Evolutionary conservation across 306 rosid species (phyloP).

Genomic region (Quercus dentata): DNA sequence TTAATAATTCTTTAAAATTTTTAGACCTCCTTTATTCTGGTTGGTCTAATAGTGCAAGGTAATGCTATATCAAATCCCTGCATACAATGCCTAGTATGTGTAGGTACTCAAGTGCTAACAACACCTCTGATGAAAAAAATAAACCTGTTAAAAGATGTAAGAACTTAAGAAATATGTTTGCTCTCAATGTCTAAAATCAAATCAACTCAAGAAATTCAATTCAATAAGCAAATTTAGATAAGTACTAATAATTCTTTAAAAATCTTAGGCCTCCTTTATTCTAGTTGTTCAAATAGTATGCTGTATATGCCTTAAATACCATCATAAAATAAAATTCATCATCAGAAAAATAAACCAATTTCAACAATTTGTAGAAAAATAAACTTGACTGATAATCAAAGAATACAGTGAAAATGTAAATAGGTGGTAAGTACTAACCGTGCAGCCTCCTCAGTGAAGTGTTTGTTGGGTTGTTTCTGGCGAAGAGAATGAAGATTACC

Average conservation of each 20-base stretch:
- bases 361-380: too few species aligned
- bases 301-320: too few species aligned
- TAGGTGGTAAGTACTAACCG: slow-evolving; percentile 40
- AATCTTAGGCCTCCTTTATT: too few species aligned
- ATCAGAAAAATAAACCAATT: too few species aligned
- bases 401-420: not conserved
- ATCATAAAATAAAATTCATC: too few species aligned
- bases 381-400: not conserved
- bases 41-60: too few species aligned
- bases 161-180: slow-evolving; percentile 2
- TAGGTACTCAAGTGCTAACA: slow-evolving; percentile 85
- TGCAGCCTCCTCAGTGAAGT: slow-evolving; percentile 88
- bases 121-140: slow-evolving; percentile 62
- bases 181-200: not conserved
- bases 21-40: too few species aligned
- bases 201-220: not conserved
- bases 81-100: slow-evolving; percentile 93
- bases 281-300: too few species aligned
- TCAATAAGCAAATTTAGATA: not conserved
- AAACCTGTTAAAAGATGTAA: slow-evolving; percentile 48
- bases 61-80: slow-evolving; percentile 52
- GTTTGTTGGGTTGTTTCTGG: slow-evolving; percentile 86
- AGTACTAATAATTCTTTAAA: not conserved
- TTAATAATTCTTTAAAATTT: not conserved
- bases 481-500: slow-evolving; percentile 91